phyloP scores from a whole-genome alignment of 192 early-diverging fungal genomes.

The Diversispora epigaea region DNA sequence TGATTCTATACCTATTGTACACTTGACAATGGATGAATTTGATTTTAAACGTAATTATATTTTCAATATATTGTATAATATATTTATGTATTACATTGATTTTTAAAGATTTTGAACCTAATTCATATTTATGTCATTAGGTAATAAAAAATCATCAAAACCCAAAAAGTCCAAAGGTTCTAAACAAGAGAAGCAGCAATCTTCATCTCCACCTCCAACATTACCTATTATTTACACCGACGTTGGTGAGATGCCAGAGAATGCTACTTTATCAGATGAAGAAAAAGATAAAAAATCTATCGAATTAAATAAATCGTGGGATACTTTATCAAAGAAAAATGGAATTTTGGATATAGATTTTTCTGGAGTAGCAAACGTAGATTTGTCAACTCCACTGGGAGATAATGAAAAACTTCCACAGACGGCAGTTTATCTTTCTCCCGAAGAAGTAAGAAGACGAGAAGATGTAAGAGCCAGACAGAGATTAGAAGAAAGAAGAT shows the following conservation, averaged over 20 bases:
- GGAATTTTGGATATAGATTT: constrained; percentile 46
- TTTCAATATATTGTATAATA: background rate
- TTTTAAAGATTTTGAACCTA: background rate
- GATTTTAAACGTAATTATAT: constrained; percentile 29
- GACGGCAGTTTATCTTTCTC: constrained; percentile 50
- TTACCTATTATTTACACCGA: constrained; percentile 51
- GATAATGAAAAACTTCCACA: constrained; percentile 58
- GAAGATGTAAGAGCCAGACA: constrained; percentile 48
- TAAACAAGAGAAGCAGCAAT: constrained; percentile 31
- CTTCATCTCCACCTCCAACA: constrained; percentile 35
- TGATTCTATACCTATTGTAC: constrained; percentile 80
- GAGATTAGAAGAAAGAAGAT: constrained; percentile 31
- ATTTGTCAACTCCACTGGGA: constrained; percentile 55
- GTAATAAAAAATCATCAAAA: constrained; percentile 6
- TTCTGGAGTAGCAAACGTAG: constrained; percentile 47
- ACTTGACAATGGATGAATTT: constrained; percentile 62
- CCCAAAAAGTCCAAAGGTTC: constrained; percentile 34
- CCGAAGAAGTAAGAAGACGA: constrained; percentile 51
- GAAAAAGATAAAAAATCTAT: constrained; percentile 33
- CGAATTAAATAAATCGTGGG: background rate
- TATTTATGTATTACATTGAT: background rate
- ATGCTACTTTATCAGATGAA: constrained; percentile 55
- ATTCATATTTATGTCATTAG: background rate
- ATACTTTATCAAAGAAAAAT: background rate
- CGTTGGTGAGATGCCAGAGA: constrained; percentile 59